Base-by-base conservation (phyloP, 805 yeast genomes). In the Lachancea cidri region DNA sequence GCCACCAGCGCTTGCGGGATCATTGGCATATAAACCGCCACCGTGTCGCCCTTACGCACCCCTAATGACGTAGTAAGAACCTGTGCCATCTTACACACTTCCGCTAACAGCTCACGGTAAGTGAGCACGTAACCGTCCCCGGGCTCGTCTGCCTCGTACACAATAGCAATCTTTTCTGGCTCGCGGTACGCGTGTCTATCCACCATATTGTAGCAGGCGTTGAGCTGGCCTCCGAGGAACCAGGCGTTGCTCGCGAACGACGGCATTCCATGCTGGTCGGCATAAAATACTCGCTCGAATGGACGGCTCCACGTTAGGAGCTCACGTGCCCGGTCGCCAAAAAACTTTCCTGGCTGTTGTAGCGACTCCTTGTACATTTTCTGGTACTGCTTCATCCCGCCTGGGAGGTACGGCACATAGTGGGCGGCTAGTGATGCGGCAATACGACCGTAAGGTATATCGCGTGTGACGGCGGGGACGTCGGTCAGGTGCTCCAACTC, bases 1-100 rank as follows among this genome's bases (percentile, higher is more conserved):
- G 93, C 77, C 43, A 82, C 69, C 38, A 85, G 66, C 30, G 93
- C 89, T 60, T 83, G 86, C 35, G 89, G 83, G 48, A 80, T 81
- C 93, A 84, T 85, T 54, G 95, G 95, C 69, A 85, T 70, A 62
- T 85, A 85, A 39, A 85, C 84, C 17, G 93, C 93, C 43, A 85
- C 91, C 14, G 88, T 81, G 59, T 85, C 95, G 53, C 93, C 93
- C 65, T 84, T 85, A 46, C 71, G 67, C 43, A 84, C 80, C 37
- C 89, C 89, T 71, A 80, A 68, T 14, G 64, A 56, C 45, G 68
- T 65, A 50, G 72, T 67, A 58, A 85, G 72, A 27, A 80, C 81
- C 53, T 83, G 86, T 5, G 91, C 83, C 41, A 81, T 78, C 57
- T 76, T 75, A 32, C 79, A 81, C 25, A 84, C 87, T 53, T 84